A percentile compares a stretch with the other conserved stretches of the same genome.
Conservation (phyloP, 1,284 basidiomycete genomes). For the Ganoderma multipileum region DNA sequence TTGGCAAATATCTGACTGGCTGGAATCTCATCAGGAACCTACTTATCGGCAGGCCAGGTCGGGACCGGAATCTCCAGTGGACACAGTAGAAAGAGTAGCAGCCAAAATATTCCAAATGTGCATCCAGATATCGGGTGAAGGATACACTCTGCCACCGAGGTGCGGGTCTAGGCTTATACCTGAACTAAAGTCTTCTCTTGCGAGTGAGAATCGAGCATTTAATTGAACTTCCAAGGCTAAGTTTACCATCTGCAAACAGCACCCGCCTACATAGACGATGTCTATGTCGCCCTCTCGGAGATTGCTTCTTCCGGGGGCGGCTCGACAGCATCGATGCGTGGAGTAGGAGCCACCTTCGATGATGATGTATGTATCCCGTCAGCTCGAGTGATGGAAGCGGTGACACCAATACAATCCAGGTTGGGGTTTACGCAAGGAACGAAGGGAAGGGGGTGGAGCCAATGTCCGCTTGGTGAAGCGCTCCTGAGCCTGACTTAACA, state of each 20-base stretch:
- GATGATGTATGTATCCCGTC: neutral
- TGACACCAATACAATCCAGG: neutral
- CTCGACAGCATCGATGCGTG: neutral
- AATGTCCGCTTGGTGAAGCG: neutral
- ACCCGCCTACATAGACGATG: neutral
- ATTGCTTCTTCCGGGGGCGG: neutral
- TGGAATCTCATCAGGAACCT: neutral
- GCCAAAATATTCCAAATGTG: slow-evolving; percentile 45
- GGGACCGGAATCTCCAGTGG: no score
- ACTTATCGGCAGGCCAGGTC: no score
- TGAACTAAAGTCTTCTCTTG: neutral
- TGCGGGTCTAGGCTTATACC: no score
- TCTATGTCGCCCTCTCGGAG: neutral
- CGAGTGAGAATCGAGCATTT: neutral
- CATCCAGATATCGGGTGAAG: slow-evolving; percentile 77
- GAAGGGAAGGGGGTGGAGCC: neutral
- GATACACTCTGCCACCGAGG: slow-evolving; percentile 54
- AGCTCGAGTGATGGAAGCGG: neutral
- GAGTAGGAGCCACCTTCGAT: neutral
- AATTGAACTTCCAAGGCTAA: neutral
- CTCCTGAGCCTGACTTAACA: neutral
- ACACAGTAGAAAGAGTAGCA: no score
- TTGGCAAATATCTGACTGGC: neutral
- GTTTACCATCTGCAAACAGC: no score
- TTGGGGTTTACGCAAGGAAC: neutral